Conservation (phyloP, 1,284 basidiomycete species). For the Melampsora americana region DNA sequence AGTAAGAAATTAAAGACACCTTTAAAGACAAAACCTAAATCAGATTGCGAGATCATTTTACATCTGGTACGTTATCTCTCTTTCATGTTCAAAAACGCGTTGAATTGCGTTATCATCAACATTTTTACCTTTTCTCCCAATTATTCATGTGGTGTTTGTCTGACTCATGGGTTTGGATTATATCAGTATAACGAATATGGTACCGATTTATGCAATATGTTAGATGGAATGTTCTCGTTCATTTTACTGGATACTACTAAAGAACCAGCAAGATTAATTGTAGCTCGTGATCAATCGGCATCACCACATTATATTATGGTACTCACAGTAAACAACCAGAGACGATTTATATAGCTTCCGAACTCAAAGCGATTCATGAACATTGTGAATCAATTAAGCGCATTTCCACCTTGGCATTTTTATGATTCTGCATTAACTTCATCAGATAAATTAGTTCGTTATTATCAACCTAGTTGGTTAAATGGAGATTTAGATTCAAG, state of each 20-base stretch:
- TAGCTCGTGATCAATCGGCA: constrained; percentile 94
- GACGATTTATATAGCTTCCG: constrained; percentile 86
- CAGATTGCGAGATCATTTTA: constrained; percentile 97
- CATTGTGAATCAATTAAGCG: constrained; percentile 92
- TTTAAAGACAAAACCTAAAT: constrained; percentile 82
- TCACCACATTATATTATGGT: constrained; percentile 97
- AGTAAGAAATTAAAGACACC: constrained; percentile 70
- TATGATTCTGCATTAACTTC: constrained; percentile 71
- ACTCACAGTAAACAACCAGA: constrained; percentile 81
- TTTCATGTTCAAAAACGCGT: neutral
- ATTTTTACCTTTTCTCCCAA: neutral
- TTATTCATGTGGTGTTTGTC: neutral
- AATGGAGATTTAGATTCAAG: constrained; percentile 65
- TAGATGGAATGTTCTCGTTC: constrained; percentile 99
- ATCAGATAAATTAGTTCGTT: constrained; percentile 67
- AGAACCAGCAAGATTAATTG: constrained; percentile 82
- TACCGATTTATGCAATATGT: constrained; percentile 69
- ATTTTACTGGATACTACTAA: constrained; percentile 90
- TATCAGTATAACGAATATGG: constrained; percentile 76
- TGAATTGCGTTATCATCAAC: neutral
- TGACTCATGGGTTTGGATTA: neutral
- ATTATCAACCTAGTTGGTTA: constrained; percentile 85
- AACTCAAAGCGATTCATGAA: constrained; percentile 86
- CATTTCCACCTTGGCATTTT: constrained; percentile 96
- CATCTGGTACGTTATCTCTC: constrained; percentile 65